These are phyloP conservation scores for Xylariales sp. DNA, from an alignment of 2,329 filamentous ascomycete genomes.

Conservation along the genomic window DNA sequence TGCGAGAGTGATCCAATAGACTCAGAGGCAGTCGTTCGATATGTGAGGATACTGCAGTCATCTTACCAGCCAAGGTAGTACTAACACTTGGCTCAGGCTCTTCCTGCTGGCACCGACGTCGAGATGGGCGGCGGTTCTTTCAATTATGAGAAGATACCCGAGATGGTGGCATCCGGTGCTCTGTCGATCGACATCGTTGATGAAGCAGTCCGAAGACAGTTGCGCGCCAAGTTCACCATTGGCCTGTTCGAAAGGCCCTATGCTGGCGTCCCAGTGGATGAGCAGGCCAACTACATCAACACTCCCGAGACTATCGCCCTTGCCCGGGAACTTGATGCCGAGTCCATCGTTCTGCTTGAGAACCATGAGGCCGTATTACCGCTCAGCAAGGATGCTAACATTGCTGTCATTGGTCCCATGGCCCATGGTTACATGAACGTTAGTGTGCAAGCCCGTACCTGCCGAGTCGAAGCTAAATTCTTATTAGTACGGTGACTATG, in stretches of 20 bases:
- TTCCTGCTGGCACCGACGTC: conserved; percentile 66
- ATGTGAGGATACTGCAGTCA: conserved; percentile 30
- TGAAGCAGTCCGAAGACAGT: conserved; percentile 59
- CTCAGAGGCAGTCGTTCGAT: conserved; percentile 58
- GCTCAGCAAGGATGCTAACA: conserved; percentile 57
- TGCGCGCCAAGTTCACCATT: conserved; percentile 64
- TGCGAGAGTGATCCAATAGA: conserved; percentile 58
- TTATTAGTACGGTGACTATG: conserved; percentile 72
- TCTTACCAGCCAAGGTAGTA: neutral
- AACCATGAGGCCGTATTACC: conserved; percentile 51
- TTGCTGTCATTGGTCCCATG: conserved; percentile 74
- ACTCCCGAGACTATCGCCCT: conserved; percentile 53
- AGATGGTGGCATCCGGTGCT: conserved; percentile 57
- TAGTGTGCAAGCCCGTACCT: too few relatives aligned
- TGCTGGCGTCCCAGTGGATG: conserved; percentile 48
- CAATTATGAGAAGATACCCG: conserved; percentile 63
- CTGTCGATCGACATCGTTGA: conserved; percentile 58
- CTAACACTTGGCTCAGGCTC: conserved; percentile 31
- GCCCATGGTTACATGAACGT: conserved; percentile 67
- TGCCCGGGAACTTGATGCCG: conserved; percentile 58
- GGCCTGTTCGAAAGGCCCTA: conserved; percentile 71
- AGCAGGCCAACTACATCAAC: conserved; percentile 57
- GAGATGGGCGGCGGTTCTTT: conserved; percentile 76
- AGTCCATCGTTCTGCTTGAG: conserved; percentile 58
- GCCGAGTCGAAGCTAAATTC: too few relatives aligned